phyloP scores from a whole-genome alignment of 2,329 filamentous ascomycete species.

The Colletotrichum sidae region DNA sequence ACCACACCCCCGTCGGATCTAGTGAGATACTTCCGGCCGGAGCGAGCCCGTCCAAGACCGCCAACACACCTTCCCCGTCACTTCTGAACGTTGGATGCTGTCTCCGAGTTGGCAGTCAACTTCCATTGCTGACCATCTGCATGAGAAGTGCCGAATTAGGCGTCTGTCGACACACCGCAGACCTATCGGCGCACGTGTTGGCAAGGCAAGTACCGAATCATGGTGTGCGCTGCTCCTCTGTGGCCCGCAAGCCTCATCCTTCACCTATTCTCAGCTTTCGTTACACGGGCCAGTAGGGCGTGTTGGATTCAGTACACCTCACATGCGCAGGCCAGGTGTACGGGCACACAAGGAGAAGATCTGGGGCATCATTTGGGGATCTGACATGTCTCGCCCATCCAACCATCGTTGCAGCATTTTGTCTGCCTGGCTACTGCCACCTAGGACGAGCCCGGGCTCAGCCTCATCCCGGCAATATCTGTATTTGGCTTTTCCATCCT shows the following conservation, averaged over 20 bases:
- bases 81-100: slow-evolving; percentile 20
- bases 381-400: slow-evolving; percentile 22
- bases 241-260: slow-evolving; percentile 32
- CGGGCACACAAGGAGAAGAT: slow-evolving; percentile 8
- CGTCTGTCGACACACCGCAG: slow-evolving; percentile 14
- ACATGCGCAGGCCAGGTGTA: slow-evolving; percentile 22
- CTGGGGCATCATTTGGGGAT: slow-evolving; percentile 28
- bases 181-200: slow-evolving; percentile 12
- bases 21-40: slow-evolving; percentile 20
- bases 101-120: slow-evolving; percentile 11
- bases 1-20: not conserved
- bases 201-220: slow-evolving; percentile 12
- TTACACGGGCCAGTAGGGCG: slow-evolving; percentile 17
- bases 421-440: slow-evolving; percentile 28
- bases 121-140: slow-evolving; percentile 25
- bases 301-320: slow-evolving; percentile 5
- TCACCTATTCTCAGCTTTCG: slow-evolving; percentile 29
- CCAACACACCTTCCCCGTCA: slow-evolving; percentile 11
- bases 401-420: slow-evolving; percentile 13
- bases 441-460: slow-evolving; percentile 19
- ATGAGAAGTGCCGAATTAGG: slow-evolving; percentile 20
- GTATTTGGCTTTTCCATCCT: slow-evolving; percentile 6
- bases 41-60: slow-evolving; percentile 1
- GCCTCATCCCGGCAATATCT: slow-evolving; percentile 21
- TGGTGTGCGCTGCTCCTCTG: slow-evolving; percentile 8